phyloP scores from a whole-genome alignment of 2,329 filamentous ascomycete species.

The Cryphonectria radicalis region DNA sequence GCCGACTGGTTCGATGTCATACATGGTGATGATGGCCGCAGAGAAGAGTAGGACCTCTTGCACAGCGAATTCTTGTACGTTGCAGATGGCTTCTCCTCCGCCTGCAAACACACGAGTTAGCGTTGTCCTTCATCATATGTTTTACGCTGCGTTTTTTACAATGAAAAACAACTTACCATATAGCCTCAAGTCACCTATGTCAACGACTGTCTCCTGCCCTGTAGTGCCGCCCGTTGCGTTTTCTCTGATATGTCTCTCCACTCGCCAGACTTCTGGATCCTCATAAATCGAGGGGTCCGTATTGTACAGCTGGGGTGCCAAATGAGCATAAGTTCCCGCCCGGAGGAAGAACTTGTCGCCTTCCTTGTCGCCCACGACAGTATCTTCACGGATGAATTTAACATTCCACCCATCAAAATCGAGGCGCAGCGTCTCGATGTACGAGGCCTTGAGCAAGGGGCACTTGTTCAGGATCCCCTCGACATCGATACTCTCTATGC shows the following conservation, averaged over 20 bases:
- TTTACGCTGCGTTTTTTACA: background rate
- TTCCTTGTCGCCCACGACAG: constrained; percentile 37
- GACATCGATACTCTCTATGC: constrained; percentile 42
- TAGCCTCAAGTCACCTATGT: constrained; percentile 38
- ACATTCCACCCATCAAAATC: constrained; percentile 43
- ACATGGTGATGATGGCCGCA: constrained; percentile 42
- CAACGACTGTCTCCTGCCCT: constrained; percentile 30
- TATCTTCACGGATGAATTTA: constrained; percentile 40
- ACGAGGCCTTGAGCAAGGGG: constrained; percentile 45
- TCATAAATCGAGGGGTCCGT: constrained; percentile 41
- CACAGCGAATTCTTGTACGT: constrained; percentile 39
- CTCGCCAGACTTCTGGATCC: constrained; percentile 42
- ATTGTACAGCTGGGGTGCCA: constrained; percentile 41
- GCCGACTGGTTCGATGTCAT: constrained; percentile 40
- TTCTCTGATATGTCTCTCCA: constrained; percentile 40
- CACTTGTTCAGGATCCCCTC: constrained; percentile 42
- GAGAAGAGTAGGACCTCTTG: constrained; percentile 43
- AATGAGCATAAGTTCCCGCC: constrained; percentile 43
- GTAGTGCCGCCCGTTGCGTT: constrained; percentile 33
- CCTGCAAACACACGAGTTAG: constrained; percentile 33
- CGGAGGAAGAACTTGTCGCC: constrained; percentile 37
- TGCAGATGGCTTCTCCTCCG: constrained; percentile 39
- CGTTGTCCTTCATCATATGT: background rate
- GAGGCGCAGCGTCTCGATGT: constrained; percentile 46
- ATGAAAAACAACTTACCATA: constrained; percentile 37